These are phyloP conservation scores for Puya raimondii DNA, from an alignment of 176 grass and related monocot genomes.

Conservation along the genomic window DNA sequence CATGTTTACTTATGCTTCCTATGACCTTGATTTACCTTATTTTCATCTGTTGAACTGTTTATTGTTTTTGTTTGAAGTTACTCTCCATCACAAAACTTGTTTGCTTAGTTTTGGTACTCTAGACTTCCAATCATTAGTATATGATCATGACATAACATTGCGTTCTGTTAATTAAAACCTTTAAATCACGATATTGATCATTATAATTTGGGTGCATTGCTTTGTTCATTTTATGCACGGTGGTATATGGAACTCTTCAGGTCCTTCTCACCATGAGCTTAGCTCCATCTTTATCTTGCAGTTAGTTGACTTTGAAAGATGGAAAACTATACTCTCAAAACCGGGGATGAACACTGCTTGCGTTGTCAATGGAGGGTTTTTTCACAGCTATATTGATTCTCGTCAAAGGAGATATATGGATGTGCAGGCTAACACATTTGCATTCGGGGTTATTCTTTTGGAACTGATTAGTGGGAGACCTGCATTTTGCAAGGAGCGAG, in stretches of 20 bases:
- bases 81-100: background rate
- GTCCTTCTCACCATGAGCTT: background rate
- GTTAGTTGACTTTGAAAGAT: slow-evolving; percentile 91
- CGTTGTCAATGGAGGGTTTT: slow-evolving; percentile 38
- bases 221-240: background rate
- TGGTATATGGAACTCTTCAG: background rate
- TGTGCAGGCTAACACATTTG: slow-evolving; percentile 74
- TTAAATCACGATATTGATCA: background rate
- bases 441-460: slow-evolving; percentile 68
- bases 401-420: slow-evolving; percentile 50
- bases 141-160: background rate
- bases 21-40: background rate
- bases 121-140: background rate
- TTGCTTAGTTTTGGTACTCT: background rate
- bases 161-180: background rate
- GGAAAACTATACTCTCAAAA: slow-evolving; percentile 55
- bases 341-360: slow-evolving; percentile 30
- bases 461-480: slow-evolving; percentile 78
- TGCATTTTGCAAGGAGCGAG: slow-evolving; percentile 44
- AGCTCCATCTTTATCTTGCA: slow-evolving; percentile 15
- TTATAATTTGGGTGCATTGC: slow-evolving; percentile 2
- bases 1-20: background rate
- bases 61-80: background rate
- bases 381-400: slow-evolving; percentile 27
- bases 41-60: background rate